Evolutionary conservation across 495 filamentous ascomycete species (phyloP).

Genomic region (Delitschia confertaspora): DNA sequence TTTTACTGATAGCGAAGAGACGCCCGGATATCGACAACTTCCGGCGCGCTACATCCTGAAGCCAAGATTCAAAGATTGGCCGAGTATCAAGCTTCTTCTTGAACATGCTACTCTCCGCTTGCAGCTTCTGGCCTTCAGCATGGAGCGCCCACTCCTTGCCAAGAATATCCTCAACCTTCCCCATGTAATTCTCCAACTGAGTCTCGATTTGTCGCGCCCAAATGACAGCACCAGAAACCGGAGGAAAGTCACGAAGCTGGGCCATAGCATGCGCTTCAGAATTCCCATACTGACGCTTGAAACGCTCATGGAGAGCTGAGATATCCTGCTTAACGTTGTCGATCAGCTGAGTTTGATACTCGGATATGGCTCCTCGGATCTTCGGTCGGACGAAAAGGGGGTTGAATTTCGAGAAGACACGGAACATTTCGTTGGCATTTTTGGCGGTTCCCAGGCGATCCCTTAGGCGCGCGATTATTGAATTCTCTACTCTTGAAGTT

Average conservation of each 20-base stretch:
- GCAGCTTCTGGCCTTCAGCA: conserved; percentile 87
- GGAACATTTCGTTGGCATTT: conserved; percentile 98
- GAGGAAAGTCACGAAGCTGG: conserved; percentile 86
- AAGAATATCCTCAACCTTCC: conserved; percentile 90
- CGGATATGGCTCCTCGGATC: conserved; percentile 92
- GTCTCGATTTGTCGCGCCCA: conserved; percentile 96
- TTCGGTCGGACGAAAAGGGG: conserved; percentile 95
- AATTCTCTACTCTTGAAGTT: conserved; percentile 93
- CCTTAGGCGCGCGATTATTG: conserved; percentile 88
- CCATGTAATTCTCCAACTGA: conserved; percentile 92
- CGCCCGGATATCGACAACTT: conserved; percentile 84
- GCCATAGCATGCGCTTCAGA: conserved; percentile 98
- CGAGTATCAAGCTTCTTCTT: conserved; percentile 91
- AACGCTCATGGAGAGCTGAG: conserved; percentile 81
- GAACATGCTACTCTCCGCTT: conserved; percentile 79
- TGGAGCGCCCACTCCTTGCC: conserved; percentile 90
- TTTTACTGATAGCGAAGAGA: conserved; percentile 80
- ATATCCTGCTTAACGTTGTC: conserved; percentile 97
- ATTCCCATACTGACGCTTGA: conserved; percentile 97
- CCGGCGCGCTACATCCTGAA: conserved; percentile 75
- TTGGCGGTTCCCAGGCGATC: conserved; percentile 92
- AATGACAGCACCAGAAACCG: conserved; percentile 91
- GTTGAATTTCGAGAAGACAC: conserved; percentile 99
- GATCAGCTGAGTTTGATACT: conserved; percentile 95
- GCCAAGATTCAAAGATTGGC: conserved; percentile 89